These are phyloP conservation scores for Macrophomina pseudophaseolina DNA, from an alignment of 2,329 filamentous ascomycete genomes.

Conservation along the genomic window DNA sequence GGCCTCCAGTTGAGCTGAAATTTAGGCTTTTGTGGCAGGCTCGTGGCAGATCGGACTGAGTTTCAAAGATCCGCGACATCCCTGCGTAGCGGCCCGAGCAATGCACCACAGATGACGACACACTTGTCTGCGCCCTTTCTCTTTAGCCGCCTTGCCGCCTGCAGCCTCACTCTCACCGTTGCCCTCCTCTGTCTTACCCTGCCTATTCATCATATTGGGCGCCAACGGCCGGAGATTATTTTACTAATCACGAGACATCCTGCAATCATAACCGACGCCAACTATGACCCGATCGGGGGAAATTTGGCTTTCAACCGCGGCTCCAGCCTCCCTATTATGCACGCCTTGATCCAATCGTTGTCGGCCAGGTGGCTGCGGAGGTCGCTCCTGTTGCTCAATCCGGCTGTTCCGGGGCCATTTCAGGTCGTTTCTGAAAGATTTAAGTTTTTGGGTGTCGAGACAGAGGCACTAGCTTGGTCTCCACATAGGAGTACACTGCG, in stretches of 20 bases:
- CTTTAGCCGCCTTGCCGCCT: background rate
- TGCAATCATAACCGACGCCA: background rate
- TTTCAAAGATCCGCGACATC: slow-evolving; percentile 8
- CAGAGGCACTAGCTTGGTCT: background rate
- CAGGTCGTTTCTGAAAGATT: background rate
- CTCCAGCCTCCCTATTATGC: slow-evolving; percentile 4
- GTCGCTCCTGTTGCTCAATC: background rate
- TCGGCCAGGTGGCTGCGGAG: background rate
- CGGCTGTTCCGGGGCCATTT: background rate
- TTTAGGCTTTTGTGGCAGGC: slow-evolving; percentile 1
- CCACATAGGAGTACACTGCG: background rate
- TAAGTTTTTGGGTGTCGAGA: background rate
- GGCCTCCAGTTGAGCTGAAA: slow-evolving; percentile 8
- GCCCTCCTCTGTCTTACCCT: background rate
- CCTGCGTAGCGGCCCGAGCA: slow-evolving; percentile 6
- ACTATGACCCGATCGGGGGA: background rate
- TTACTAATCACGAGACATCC: background rate
- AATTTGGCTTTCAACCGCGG: background rate
- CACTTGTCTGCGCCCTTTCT: background rate
- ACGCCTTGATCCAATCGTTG: background rate
- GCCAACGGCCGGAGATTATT: background rate
- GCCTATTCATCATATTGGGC: background rate
- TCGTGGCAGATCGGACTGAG: background rate
- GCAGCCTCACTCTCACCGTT: background rate
- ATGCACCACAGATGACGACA: slow-evolving; percentile 8